A percentile compares a stretch with the other conserved stretches of the same genome.
phyloP scores from a whole-genome alignment of 805 yeast genomes.

The Jamesozyma piceae region DNA sequence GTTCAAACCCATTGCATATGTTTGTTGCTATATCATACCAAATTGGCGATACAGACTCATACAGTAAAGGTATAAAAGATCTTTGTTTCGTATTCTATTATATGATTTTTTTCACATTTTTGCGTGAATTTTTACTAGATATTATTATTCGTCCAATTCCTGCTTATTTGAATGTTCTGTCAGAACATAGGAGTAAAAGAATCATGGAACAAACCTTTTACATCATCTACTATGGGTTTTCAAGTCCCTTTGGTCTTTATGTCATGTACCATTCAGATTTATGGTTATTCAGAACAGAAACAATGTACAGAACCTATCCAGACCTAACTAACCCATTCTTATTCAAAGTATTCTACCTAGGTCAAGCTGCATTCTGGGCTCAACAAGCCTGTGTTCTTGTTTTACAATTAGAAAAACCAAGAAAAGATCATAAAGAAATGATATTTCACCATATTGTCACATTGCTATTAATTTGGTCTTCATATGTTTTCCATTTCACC shows the following conservation, averaged over 20 bases:
- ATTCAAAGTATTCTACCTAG: conserved; percentile 74
- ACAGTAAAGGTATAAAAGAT: conserved; percentile 85
- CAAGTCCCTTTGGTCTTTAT: conserved; percentile 82
- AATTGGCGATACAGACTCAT: conserved; percentile 49
- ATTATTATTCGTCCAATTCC: conserved; percentile 69
- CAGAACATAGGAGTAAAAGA: conserved; percentile 51
- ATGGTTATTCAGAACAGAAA: conserved; percentile 82
- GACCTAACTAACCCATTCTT: conserved; percentile 61
- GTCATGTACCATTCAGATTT: conserved; percentile 77
- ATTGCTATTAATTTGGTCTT: conserved; percentile 71
- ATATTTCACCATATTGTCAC: conserved; percentile 92
- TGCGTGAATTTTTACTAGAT: conserved; percentile 88
- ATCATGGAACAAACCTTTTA: conserved; percentile 92
- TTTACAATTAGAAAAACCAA: conserved; percentile 84
- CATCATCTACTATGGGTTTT: conserved; percentile 64
- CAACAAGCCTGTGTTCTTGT: conserved; percentile 83
- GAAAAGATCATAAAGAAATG: conserved; percentile 87
- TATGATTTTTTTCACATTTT: conserved; percentile 80
- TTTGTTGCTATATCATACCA: conserved; percentile 60
- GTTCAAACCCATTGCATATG: conserved; percentile 50
- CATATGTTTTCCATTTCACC: conserved; percentile 90
- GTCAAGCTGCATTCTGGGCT: conserved; percentile 96
- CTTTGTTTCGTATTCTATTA: conserved; percentile 68
- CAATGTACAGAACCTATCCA: conserved; percentile 75
- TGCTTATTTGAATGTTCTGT: conserved; percentile 32